Evolutionary conservation across 805 yeast species (phyloP), one percentile per base, ranked within the genome.

Genomic region (Spathaspora boniae): DNA sequence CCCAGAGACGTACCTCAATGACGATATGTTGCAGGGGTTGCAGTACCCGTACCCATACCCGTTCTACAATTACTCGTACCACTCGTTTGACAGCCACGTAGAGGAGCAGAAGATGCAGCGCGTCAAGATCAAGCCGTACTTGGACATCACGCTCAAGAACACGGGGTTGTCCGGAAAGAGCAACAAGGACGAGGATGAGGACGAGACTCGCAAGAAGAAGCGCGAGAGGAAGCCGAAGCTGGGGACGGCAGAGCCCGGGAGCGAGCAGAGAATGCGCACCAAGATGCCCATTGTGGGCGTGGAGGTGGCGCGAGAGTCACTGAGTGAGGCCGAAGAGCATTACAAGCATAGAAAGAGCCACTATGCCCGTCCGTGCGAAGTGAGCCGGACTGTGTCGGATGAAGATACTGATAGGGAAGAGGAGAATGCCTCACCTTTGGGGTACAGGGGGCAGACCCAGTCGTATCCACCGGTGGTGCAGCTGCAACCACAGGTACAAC

Each of bases 11-110:
- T 63, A 50, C 41, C 38, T 66, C 41, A 54, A 48, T 23, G 56
- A 56, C 33, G 50, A 56, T 16, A 54, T 68, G 61, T 49, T 58
- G 26, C 61, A 56, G 39, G 73, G 72, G 1, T 60, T 65, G 33
- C 67, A 62, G 36, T 68, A 62, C 40, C 70, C 72, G 16, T 65
- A 62, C 39, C 73, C 73, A 5, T 68, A 59, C 38, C 72, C 73
- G 23, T 68, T 65, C 39, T 68, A 67, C 48, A 67, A 67, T 36
- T 68, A 56, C 45, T 65, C 71, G 5, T 66, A 63, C 45, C 73
- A 68, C 41, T 47, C 64, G 4, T 47, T 61, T 27, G 54, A 58
- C 27, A 51, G 59, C 3, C 46, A 48, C 14, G 44, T 54, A 5
- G 50, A 50, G 8, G 47, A 48, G 14, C 47, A 43, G 16, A 65